These are phyloP conservation scores for Amanita exitialis DNA, from an alignment of 768 basidiomycete species.

Conservation along the genomic window DNA sequence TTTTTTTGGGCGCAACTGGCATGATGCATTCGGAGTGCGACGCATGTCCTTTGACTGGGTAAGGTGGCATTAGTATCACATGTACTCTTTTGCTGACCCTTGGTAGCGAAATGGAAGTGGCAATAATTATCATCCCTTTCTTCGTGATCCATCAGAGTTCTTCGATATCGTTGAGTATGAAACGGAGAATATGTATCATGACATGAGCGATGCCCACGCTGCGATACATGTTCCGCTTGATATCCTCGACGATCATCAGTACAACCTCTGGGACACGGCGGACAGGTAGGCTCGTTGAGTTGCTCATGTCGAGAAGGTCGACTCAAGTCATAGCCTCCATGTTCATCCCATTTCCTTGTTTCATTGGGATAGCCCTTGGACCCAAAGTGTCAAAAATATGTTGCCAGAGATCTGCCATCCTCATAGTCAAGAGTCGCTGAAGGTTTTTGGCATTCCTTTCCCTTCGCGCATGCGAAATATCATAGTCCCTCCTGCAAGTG, in stretches of 20 bases:
- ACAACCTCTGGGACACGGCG: not conserved
- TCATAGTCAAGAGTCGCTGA: not conserved
- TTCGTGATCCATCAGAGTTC: not conserved
- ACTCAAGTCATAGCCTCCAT: not conserved
- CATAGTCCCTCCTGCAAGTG: not conserved
- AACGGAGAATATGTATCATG: not conserved
- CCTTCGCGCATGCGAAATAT: not conserved
- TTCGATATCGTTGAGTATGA: not conserved
- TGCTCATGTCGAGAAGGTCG: not conserved
- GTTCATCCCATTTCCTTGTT: not conserved
- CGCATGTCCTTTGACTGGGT: not conserved
- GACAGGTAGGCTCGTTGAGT: not conserved
- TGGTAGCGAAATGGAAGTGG: not conserved
- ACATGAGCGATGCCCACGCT: not conserved
- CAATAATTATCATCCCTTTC: not conserved
- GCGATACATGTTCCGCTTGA: not conserved
- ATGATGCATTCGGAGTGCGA: not conserved
- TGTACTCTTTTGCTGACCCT: not conserved
- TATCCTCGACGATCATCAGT: not conserved
- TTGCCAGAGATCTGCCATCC: constrained; percentile 1
- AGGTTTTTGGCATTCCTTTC: not conserved
- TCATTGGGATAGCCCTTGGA: not conserved
- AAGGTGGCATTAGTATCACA: not conserved
- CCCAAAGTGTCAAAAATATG: not conserved
- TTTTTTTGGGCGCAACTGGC: not conserved